A percentile compares a stretch with the other conserved stretches of the same genome.
These are phyloP conservation scores for Saccharomycodes ludwigii DNA, from an alignment of 805 yeast genomes.

Conservation along the genomic window DNA sequence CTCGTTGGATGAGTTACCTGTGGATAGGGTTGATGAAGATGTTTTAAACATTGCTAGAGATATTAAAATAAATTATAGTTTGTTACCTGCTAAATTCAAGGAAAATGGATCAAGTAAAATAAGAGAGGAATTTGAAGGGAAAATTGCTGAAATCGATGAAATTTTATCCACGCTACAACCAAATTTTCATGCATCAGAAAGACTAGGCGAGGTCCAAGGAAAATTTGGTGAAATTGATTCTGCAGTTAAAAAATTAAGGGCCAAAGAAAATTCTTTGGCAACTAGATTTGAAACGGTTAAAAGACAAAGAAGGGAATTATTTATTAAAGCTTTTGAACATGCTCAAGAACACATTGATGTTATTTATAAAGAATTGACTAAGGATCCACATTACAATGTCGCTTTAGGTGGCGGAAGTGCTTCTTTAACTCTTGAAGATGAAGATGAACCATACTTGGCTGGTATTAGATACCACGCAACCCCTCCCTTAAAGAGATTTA, in stretches of 20 bases:
- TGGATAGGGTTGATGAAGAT: conserved; percentile 36
- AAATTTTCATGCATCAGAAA: conserved; percentile 68
- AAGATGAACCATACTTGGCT: conserved; percentile 73
- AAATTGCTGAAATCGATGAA: conserved; percentile 26
- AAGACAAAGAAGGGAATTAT: conserved; percentile 43
- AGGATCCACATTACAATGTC: conserved; percentile 33
- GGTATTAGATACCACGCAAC: conserved; percentile 88
- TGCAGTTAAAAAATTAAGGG: conserved; percentile 52
- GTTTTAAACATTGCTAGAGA: conserved; percentile 30
- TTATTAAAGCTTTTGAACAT: conserved; percentile 65
- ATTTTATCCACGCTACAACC: conserved; percentile 43
- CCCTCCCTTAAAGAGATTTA: conserved; percentile 90
- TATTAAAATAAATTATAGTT: conserved; percentile 43
- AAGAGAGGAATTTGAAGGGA: conserved; percentile 25
- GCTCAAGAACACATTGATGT: conserved; percentile 60
- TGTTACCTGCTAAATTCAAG: conserved; percentile 31
- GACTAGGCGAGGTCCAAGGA: conserved; percentile 55
- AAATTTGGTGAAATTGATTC: conserved; percentile 48
- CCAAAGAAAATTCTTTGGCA: conserved; percentile 41
- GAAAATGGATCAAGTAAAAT: conserved; percentile 22
- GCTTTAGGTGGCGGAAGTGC: conserved; percentile 92
- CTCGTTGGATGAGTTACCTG: conserved; percentile 45
- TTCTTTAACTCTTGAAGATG: conserved; percentile 72
- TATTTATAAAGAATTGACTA: conserved; percentile 79
- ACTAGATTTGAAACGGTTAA: conserved; percentile 49